Base-by-base conservation (phyloP, 2,329 filamentous ascomycete genomes). In the Ophiostoma triangulosporum region DNA sequence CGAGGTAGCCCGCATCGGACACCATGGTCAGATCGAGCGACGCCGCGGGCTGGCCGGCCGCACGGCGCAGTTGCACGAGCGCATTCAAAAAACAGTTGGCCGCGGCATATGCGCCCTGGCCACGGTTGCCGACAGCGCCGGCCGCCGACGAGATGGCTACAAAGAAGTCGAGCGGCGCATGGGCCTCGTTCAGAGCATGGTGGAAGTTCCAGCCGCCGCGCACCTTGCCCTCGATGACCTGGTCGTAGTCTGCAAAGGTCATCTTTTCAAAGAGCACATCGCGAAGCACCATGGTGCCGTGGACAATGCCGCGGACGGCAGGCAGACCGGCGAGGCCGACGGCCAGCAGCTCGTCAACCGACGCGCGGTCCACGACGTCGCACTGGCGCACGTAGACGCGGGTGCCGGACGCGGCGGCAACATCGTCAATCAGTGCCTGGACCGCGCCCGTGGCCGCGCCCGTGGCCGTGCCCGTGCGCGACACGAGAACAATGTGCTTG, bases 401-500 rank as follows among this genome's bases (percentile, higher is more conserved):
- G 20, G 69, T 68, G 1, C 71, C 72, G 0, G 71, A 72, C 1
- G 61, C 54, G 1, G 58, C 48, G 1, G 60, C 62, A 12, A 66
- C 65, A 35, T 74, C 68, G 6, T 70, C 62, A 6, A 70, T 66
- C 6, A 75, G 61, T 4, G 66, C 64, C 51, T 66, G 68, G 43
- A 72, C 65, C 46, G 69, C 69, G 5, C 65, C 65, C 1, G 66
- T 69, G 1, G 38, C 38, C 46, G 69, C 69, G 5, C 65, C 65
- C 1, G 66, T 69, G 1, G 38, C 38, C 2, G 38, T 24, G 9
- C 38, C 38, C 20, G 65, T 61, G 17, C 65, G 69, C 2, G 70
- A 73, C 50, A 66, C 71, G 3, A 77, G 66, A 0, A 74, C 68
- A 17, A 78, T 62, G 56, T 72, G 68, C 9, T 67, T 65, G 6